Conservation (phyloP, 768 basidiomycete species). For the Suillus lakei region DNA sequence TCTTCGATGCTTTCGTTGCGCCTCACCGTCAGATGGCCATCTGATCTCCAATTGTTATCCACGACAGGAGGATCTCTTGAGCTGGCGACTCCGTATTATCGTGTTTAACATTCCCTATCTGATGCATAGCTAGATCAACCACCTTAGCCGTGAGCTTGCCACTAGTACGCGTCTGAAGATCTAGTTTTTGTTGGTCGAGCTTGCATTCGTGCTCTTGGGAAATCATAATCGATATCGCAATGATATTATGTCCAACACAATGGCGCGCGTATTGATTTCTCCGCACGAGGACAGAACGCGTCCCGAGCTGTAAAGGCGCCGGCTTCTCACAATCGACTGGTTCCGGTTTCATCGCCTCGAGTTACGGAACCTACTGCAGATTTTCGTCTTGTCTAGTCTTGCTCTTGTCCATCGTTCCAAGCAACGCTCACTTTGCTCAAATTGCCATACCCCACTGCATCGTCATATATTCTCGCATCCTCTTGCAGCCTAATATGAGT, state of each 20-base stretch:
- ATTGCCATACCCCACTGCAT: neutral
- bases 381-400: neutral
- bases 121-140: neutral
- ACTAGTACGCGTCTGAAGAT: neutral
- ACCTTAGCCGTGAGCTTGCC: neutral
- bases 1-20: slow-evolving; percentile 7
- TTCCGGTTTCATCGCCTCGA: slow-evolving; percentile 3
- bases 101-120: neutral
- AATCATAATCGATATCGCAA: neutral
- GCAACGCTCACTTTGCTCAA: neutral
- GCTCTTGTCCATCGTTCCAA: neutral
- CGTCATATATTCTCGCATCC: neutral
- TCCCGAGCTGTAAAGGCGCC: neutral
- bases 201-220: neutral
- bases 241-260: neutral
- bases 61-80: neutral
- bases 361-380: neutral
- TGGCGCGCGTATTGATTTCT: neutral
- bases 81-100: neutral
- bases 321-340: slow-evolving; percentile 4
- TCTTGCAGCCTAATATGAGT: slow-evolving; percentile 19
- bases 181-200: neutral
- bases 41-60: neutral
- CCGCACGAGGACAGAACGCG: slow-evolving; percentile 1
- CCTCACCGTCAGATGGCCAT: neutral